These are phyloP conservation scores for Xylaria intraflava DNA, from an alignment of 495 filamentous ascomycete genomes.

Conservation along the genomic window DNA sequence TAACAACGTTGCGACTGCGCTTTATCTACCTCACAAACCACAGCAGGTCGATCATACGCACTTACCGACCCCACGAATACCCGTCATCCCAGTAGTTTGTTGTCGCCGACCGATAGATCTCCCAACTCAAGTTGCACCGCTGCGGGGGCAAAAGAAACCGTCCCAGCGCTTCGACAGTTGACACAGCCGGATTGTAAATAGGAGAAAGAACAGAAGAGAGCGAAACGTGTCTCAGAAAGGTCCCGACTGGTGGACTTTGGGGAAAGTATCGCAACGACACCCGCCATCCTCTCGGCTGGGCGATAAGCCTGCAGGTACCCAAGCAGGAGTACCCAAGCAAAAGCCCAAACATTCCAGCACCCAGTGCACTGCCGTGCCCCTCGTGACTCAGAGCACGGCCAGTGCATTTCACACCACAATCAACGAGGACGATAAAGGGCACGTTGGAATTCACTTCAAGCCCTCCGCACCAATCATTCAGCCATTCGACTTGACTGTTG, in stretches of 20 bases:
- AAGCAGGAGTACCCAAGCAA: background rate
- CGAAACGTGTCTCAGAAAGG: background rate
- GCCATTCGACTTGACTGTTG: background rate
- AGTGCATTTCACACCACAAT: conserved; percentile 5
- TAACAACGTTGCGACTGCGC: conserved; percentile 6
- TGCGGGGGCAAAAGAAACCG: conserved; percentile 13
- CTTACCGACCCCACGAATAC: conserved; percentile 5
- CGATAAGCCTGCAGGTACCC: background rate
- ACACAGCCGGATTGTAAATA: background rate
- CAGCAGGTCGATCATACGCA: background rate
- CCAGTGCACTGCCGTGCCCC: background rate
- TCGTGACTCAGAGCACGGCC: conserved; percentile 4
- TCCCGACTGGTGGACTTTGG: background rate
- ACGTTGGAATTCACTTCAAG: background rate
- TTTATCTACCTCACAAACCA: background rate
- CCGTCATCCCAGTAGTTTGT: background rate
- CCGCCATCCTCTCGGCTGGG: background rate
- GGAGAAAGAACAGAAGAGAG: background rate
- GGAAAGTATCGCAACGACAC: background rate
- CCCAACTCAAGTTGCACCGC: conserved; percentile 10
- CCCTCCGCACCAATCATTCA: background rate
- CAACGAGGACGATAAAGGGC: conserved; percentile 3
- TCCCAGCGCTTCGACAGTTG: background rate
- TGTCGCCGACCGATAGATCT: conserved; percentile 3
- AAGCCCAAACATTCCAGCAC: conserved; percentile 5